Evolutionary conservation across 176 grass and related monocot species (phyloP), one percentile per base, ranked within the genome.

Genomic region (Dendrocalamus sinicus): DNA sequence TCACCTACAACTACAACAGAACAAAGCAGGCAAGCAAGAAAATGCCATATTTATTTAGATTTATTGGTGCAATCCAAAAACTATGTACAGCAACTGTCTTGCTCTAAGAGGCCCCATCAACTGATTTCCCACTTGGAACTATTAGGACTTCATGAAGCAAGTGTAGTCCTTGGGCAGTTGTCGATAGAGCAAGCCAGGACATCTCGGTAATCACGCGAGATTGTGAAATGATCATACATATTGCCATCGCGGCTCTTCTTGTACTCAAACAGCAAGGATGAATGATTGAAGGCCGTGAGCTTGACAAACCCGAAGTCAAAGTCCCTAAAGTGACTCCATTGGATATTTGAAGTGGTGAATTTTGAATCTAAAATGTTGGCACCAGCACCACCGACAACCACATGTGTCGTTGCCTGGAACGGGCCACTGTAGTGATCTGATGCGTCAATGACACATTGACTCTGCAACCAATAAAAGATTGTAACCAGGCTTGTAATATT

Each of bases 321-420:
- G 81, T 95, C 96, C 69, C 84, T 87, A 39, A 83, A 91, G 73
- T 88, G 51, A 74, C 96, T 98, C 96, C 96, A 98, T 51, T 47
- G 39, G 70, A 87, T 59, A 7, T 88, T 81, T 6, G 90, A 77
- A 47, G 20, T 59, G 47, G 77, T 71, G 76, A 95, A 95, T 6
- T 75, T 19, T 52, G 88, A 85, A 14, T 52, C 41, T 44, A 44
- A 44, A 79, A 98, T 78, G 83, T 44, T 73, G 0, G 88, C 85
- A 5, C 96, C 96, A 10, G 79, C 93, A 5, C 91, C 93, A 22
- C 96, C 96, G 6, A 89, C 93, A 0, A 92, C 91, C 1, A 95
- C 78, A 61, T 98, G 96, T 3, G 91, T 98, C 0, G 96, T 95
- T 32, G 93, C 93, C 57, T 43, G 76, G 84, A 95, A 95, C 0